Conservation (phyloP, 345 rosid species). For the Brassica incana region DNA sequence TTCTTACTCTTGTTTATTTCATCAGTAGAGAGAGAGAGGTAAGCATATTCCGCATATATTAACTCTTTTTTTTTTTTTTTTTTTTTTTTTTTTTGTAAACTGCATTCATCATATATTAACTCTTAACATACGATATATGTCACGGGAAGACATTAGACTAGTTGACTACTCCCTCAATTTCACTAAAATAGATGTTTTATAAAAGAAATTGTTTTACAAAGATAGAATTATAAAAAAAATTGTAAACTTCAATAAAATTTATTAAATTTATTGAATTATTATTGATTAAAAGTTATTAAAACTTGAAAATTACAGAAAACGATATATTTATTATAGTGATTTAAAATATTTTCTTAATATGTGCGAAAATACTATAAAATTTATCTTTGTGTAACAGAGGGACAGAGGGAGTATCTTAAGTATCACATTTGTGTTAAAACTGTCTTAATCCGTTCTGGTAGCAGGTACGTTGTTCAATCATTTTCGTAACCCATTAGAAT, state of each 20-base stretch:
- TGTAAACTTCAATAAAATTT: too few relatives aligned
- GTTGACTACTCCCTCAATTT: background rate
- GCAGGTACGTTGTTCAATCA: slow-evolving; percentile 25
- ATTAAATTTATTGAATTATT: too few relatives aligned
- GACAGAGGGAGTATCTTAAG: background rate
- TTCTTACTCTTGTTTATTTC: background rate
- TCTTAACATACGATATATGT: background rate
- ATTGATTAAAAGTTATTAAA: too few relatives aligned
- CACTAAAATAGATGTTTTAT: too few relatives aligned
- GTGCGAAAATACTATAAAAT: too few relatives aligned
- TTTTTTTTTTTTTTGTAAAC: too few relatives aligned
- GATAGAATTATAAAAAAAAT: too few relatives aligned
- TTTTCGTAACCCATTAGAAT: slow-evolving; percentile 2
- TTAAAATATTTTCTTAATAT: too few relatives aligned
- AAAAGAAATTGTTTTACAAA: too few relatives aligned
- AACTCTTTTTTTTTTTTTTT: background rate
- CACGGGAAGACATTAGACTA: slow-evolving; percentile 6
- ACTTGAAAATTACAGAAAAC: too few relatives aligned
- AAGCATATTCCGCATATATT: background rate
- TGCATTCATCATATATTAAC: background rate
- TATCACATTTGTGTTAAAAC: background rate
- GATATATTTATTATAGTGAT: too few relatives aligned
- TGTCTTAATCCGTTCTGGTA: slow-evolving; percentile 21
- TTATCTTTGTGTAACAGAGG: too few relatives aligned
- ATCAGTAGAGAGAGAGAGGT: background rate